These are phyloP conservation scores for Dionaea muscipula DNA, from an alignment of 179 eudicot species.

Conservation along the genomic window DNA sequence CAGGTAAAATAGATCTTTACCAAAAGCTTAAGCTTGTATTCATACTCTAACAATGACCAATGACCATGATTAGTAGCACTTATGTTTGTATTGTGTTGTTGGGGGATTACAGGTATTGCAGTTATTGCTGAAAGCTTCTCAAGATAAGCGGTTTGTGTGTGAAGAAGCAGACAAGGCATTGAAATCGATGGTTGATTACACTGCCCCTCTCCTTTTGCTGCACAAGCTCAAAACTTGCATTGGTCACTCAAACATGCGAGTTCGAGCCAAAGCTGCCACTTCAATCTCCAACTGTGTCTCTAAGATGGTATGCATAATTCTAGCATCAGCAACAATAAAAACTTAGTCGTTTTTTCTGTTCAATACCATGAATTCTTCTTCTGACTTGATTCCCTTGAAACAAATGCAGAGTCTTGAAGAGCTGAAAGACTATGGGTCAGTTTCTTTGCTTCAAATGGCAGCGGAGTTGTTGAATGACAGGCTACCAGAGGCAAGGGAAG, in stretches of 20 bases:
- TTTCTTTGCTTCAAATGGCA: constrained; percentile 40
- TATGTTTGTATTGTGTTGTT: background rate
- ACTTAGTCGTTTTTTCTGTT: background rate
- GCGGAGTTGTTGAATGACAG: constrained; percentile 64
- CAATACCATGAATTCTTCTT: background rate
- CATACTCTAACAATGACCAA: no score
- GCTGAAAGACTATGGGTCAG: constrained; percentile 63
- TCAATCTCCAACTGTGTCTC: constrained; percentile 65
- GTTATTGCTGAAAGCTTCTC: constrained; percentile 77
- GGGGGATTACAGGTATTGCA: constrained; percentile 51
- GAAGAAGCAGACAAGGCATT: constrained; percentile 87
- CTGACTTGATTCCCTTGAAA: background rate
- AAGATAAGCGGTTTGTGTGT: constrained; percentile 92
- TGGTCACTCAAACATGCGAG: constrained; percentile 51
- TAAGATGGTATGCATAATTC: constrained; percentile 45
- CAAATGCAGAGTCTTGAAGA: constrained; percentile 36
- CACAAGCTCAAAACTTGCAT: constrained; percentile 54
- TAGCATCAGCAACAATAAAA: no score
- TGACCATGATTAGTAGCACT: no score
- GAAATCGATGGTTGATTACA: constrained; percentile 51
- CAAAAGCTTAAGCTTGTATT: no score
- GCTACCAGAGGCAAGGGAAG: constrained; percentile 96
- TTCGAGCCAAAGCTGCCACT: constrained; percentile 84
- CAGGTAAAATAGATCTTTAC: no score
- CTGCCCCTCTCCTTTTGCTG: constrained; percentile 59